Base-by-base conservation (phyloP, 805 yeast species). In the Starmerella stigmatis region DNA sequence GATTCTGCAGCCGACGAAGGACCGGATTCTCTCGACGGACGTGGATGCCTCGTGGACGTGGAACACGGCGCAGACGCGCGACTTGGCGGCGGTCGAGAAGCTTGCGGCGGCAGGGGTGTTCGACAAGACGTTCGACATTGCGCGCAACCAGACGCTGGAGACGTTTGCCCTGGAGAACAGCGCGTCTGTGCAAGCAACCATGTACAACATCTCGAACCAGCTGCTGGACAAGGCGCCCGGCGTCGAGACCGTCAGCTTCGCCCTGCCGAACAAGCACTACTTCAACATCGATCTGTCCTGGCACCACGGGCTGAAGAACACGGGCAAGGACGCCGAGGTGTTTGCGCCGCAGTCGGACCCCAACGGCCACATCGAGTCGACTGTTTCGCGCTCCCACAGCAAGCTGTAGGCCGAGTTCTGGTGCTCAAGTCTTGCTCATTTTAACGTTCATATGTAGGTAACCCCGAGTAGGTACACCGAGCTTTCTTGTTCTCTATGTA, bases 141-240 rank as follows among this genome's bases (percentile, higher is more conserved):
- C 85, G 16, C 74, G 85, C 57, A 69, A 68, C 31, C 72, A 75
- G 57, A 86, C 95, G 1, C 71, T 86, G 57, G 80, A 76, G 44
- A 71, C 72, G 48, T 88, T 88, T 64, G 95, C 95, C 15, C 63
- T 73, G 41, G 95, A 88, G 65, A 77, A 84, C 64, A 84, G 94
- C 9, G 77, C 95, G n/a, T 82, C 94, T 21, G 96, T 88, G 38
- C 96, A 88, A 69, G 95, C 94, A 37, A 88, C 96, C 48, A 89
- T 88, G 95, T 88, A 76, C 72, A 83, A 86, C 72, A 88, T 88
- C 92, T 73, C 83, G 31, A 72, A 76, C 52, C 77, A 75, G 51
- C 84, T 88, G 52, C 72, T 88, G 60, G 69, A 67, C 41, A 59
- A 57, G 42, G 80, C 75, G 45, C 70, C 78, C 3, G 69, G 69